Conservation (phyloP, 2,329 filamentous ascomycete genomes). For the Mycosphaerelloides madeirae region DNA sequence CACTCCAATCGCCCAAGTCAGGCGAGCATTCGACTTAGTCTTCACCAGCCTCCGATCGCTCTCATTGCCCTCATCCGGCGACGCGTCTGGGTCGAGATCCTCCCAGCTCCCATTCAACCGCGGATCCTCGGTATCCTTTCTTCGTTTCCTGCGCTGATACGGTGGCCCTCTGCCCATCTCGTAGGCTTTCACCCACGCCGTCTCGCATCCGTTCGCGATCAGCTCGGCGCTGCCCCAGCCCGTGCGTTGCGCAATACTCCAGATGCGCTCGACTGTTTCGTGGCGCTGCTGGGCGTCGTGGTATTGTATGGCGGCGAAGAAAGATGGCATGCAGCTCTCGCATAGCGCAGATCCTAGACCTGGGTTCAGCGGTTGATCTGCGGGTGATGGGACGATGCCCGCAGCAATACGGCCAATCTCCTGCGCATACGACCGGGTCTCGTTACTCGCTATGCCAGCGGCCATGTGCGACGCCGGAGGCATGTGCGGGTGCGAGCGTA, state of each 20-base stretch:
- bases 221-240: constrained; percentile 82
- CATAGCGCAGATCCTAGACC: constrained; percentile 74
- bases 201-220: constrained; percentile 80
- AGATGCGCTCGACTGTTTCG: constrained; percentile 71
- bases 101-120: constrained; percentile 31
- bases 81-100: constrained; percentile 23
- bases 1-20: constrained; percentile 73
- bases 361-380: constrained; percentile 62
- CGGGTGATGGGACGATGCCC: constrained; percentile 53
- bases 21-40: constrained; percentile 57
- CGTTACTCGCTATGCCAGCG: constrained; percentile 67
- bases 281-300: constrained; percentile 65
- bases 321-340: constrained; percentile 75
- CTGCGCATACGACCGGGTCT: constrained; percentile 67
- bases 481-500: constrained; percentile 82
- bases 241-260: constrained; percentile 71
- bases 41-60: constrained; percentile 51
- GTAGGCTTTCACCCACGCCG: constrained; percentile 71
- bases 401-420: constrained; percentile 76
- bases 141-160: constrained; percentile 50
- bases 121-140: constrained; percentile 26
- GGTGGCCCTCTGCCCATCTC: constrained; percentile 70
- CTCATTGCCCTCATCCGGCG: constrained; percentile 17
- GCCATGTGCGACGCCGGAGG: constrained; percentile 86
- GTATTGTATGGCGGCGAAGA: constrained; percentile 81